Evolutionary conservation across 2,329 filamentous ascomycete species (phyloP), one percentile per base, ranked within the genome.

Genomic region (Ophiostoma pallidulum): DNA sequence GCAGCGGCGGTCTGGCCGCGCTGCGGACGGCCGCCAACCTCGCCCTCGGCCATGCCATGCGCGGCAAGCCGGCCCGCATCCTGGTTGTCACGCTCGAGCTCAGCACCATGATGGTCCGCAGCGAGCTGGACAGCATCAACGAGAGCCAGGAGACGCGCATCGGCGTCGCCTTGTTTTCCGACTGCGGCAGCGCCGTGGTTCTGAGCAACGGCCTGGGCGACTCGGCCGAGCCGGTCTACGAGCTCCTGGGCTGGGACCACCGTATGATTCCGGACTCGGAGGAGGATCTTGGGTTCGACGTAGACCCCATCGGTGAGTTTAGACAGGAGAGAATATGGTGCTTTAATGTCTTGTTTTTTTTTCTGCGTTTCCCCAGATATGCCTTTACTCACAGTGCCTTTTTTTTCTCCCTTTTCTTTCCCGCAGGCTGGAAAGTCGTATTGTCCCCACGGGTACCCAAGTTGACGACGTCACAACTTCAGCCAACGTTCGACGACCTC

Each of bases 121-220:
- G 77, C 55, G 82, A 86, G 60, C 64, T 86, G 40, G 73, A 84
- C 52, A 78, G 74, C 59, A 74, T 83, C 59, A 58, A 78, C 51
- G 67, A 75, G 54, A 56, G 68, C 14, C 74, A 82, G 54, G 70
- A 82, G 51, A 75, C 79, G 10, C 70, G 80, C 28, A 83, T 86
- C 55, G 82, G 80, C 2, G 69, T 78, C 1, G 76, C 75, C 13
- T 63, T 86, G 3, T 86, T 86, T 60, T 84, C 80, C 18, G 82
- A 86, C 60, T 84, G 78, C 53, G 82, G 78, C n/a, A 80, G 80
- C 48, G 77, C 81, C 0, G 62, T 77, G 24, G 66, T 86, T 2
- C 58, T 86, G 29, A 80, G 77, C 57, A 86, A 86, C 57, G 73
- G 72, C 1, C 64, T 84, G 45, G 79, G 74, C 2, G 66, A 64